These are phyloP conservation scores for Ceratocystis ficicola DNA, from an alignment of 2,329 filamentous ascomycete species.

Conservation along the genomic window DNA sequence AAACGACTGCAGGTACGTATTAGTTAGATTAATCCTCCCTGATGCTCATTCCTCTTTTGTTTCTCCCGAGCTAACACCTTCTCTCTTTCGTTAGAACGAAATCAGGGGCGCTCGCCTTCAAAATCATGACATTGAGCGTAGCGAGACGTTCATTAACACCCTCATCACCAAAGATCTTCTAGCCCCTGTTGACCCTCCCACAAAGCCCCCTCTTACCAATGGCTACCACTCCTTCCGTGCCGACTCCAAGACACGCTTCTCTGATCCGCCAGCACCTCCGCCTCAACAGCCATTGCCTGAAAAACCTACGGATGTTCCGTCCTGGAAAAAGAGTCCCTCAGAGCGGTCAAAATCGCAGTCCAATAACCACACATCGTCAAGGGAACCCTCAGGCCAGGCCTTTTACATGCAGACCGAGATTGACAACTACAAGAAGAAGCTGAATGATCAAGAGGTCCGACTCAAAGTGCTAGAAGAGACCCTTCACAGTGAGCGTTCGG, in stretches of 20 bases:
- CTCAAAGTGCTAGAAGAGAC: slow-evolving; percentile 53
- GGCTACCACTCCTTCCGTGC: slow-evolving; percentile 48
- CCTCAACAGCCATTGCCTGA: slow-evolving; percentile 88
- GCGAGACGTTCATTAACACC: slow-evolving; percentile 66
- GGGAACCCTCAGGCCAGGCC: slow-evolving; percentile 53
- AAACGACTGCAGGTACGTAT: slow-evolving; percentile 66
- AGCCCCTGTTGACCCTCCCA: slow-evolving; percentile 39
- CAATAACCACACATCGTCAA: slow-evolving; percentile 25
- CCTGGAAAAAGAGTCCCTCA: slow-evolving; percentile 62
- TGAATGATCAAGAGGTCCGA: slow-evolving; percentile 42
- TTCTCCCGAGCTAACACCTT: slow-evolving; percentile 21
- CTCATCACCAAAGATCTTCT: slow-evolving; percentile 61
- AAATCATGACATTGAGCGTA: slow-evolving; percentile 70
- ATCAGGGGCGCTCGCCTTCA: slow-evolving; percentile 84
- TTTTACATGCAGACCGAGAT: slow-evolving; percentile 79
- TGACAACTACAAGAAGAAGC: slow-evolving; percentile 65
- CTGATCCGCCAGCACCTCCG: slow-evolving; percentile 83
- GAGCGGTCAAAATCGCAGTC: slow-evolving; percentile 54
- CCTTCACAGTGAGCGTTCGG: slow-evolving; percentile 65
- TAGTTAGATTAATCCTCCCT: too few species aligned
- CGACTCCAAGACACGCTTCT: slow-evolving; percentile 74
- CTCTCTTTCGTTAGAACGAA: slow-evolving; percentile 50
- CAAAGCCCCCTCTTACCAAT: slow-evolving; percentile 35
- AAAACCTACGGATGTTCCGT: slow-evolving; percentile 63
- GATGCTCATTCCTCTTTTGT: background rate